These are phyloP conservation scores for Phylloporus sp. DNA, from an alignment of 768 basidiomycete genomes.

Conservation along the genomic window DNA sequence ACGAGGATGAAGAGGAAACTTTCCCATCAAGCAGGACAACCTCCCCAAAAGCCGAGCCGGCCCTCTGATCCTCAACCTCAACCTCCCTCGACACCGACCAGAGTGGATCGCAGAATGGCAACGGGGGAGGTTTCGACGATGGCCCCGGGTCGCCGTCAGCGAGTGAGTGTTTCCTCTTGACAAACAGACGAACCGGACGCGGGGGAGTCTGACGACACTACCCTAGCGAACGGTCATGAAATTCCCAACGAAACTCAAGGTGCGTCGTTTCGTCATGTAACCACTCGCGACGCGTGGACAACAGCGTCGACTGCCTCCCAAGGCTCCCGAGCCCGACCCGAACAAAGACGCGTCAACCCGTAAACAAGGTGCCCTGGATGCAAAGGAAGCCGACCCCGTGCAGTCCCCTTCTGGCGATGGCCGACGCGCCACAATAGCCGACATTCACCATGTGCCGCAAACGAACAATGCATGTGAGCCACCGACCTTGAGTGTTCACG, in stretches of 20 bases:
- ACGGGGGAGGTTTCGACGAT: background rate
- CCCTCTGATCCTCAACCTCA: background rate
- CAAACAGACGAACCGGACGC: background rate
- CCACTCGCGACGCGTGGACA: background rate
- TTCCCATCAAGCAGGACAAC: background rate
- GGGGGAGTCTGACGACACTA: background rate
- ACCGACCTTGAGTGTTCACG: background rate
- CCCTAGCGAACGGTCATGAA: background rate
- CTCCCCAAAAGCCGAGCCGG: background rate
- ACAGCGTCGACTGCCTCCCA: background rate
- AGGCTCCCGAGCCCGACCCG: background rate
- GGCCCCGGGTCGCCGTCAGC: background rate
- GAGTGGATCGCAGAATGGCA: background rate
- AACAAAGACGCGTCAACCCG: background rate
- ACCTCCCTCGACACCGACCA: background rate
- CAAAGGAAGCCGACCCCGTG: background rate
- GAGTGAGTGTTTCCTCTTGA: background rate
- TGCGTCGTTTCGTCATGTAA: background rate
- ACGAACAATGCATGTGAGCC: background rate
- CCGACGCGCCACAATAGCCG: background rate
- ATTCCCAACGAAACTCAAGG: background rate
- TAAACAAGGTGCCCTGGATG: background rate
- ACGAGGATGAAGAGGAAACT: background rate
- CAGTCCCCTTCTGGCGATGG: background rate
- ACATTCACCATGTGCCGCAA: background rate